Evolutionary conservation across 345 rosid genomes (phyloP).

Genomic region (Salix koriyanagi): DNA sequence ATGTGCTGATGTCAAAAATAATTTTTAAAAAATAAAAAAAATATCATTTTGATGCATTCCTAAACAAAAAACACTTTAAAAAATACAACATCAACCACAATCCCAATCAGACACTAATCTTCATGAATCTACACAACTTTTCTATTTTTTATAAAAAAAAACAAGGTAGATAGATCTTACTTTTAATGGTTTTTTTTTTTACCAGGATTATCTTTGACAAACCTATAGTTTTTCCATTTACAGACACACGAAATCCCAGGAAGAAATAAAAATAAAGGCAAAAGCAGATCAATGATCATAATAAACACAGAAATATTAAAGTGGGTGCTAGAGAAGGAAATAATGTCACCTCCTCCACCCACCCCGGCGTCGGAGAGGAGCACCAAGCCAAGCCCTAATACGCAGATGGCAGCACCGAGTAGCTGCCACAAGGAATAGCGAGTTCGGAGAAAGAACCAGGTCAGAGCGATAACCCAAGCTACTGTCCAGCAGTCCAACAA

Average conservation of each 20-base stretch:
- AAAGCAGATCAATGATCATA: background rate
- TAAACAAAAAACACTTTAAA: too few species aligned
- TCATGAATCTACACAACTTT: too few species aligned
- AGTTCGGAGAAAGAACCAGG: slow-evolving; percentile 50
- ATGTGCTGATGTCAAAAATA: too few species aligned
- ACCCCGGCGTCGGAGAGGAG: slow-evolving; percentile 55
- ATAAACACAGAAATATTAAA: background rate
- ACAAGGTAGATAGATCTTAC: too few species aligned
- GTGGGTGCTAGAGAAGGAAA: background rate
- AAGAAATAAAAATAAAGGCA: background rate
- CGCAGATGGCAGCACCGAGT: slow-evolving; percentile 48
- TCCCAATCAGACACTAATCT: too few species aligned
- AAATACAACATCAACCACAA: too few species aligned
- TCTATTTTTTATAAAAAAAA: too few species aligned
- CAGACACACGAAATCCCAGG: background rate
- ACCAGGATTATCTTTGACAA: too few species aligned
- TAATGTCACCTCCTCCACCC: slow-evolving; percentile 48
- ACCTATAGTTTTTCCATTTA: background rate
- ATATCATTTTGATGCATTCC: too few species aligned
- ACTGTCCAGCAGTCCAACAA: slow-evolving; percentile 53
- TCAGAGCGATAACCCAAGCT: slow-evolving; percentile 49
- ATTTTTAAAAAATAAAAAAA: too few species aligned
- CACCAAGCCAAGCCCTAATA: slow-evolving; percentile 55
- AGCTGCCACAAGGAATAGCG: slow-evolving; percentile 50
- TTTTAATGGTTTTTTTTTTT: too few species aligned